Conservation (phyloP, 257 asterid genomes). For the Primulina huaijiensis region DNA sequence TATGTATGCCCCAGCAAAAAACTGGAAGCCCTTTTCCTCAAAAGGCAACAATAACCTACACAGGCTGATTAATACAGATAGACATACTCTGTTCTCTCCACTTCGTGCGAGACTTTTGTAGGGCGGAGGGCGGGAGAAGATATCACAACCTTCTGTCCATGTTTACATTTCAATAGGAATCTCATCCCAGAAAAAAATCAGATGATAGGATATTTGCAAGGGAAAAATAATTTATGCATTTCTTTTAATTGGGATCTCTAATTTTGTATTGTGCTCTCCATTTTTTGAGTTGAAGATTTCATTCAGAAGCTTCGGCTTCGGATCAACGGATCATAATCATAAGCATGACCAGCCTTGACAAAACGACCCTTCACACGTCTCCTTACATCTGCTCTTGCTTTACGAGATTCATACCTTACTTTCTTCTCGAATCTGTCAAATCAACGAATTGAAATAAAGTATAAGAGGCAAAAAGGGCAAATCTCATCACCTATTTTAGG, state of each 20-base stretch:
- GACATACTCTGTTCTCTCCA: constrained; percentile 16
- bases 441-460: constrained; percentile 4
- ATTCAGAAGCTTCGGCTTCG: constrained; percentile 68
- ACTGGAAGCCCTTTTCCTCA: not conserved
- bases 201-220: constrained; percentile 22
- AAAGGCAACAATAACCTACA: constrained; percentile 2
- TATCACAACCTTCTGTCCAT: constrained; percentile 10
- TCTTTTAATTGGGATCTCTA: constrained; percentile 17
- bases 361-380: constrained; percentile 95
- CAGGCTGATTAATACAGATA: constrained; percentile 20
- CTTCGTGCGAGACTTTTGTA: not conserved
- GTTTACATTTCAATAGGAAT: constrained; percentile 15
- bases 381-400: constrained; percentile 95
- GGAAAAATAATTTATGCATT: not conserved
- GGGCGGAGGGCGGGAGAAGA: constrained; percentile 9
- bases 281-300: not conserved
- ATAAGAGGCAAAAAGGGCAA: not conserved
- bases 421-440: constrained; percentile 75
- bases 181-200: constrained; percentile 23
- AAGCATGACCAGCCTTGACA: constrained; percentile 89
- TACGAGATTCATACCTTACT: constrained; percentile 88
- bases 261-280: not conserved
- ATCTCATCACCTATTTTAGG: not conserved
- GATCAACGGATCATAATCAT: constrained; percentile 81
- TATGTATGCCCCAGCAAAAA: constrained; percentile 17